Percentiles rank a stretch among this genome's conserved stretches.
These are phyloP conservation scores for Malus sylvestris DNA, from an alignment of 306 rosid genomes.

Conservation along the genomic window DNA sequence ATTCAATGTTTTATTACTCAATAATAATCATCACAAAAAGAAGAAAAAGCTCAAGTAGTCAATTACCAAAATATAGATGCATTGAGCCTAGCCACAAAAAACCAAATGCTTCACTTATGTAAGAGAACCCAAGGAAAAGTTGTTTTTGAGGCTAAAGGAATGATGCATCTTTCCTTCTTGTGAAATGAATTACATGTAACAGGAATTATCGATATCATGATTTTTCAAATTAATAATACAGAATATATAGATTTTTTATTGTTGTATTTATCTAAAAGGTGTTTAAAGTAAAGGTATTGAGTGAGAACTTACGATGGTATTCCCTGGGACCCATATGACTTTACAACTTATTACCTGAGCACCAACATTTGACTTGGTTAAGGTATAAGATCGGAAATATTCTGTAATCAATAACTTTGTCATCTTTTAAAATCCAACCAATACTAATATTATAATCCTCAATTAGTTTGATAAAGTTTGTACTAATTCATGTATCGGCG, in stretches of 20 bases:
- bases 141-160: background rate
- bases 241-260: too few relatives aligned
- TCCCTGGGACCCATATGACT: slow-evolving; percentile 19
- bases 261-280: background rate
- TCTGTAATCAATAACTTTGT: background rate
- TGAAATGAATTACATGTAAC: background rate
- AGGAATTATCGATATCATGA: too few relatives aligned
- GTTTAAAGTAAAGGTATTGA: background rate
- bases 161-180: background rate
- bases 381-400: background rate
- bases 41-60: background rate
- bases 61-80: slow-evolving; percentile 31
- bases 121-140: background rate
- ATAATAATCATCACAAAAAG: background rate
- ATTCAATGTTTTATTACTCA: background rate
- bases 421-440: background rate
- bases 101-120: background rate
- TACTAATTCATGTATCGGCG: background rate
- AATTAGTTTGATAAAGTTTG: background rate
- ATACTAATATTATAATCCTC: background rate
- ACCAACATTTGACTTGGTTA: slow-evolving; percentile 18
- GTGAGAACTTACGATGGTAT: background rate
- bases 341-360: slow-evolving; percentile 5
- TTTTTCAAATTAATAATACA: too few relatives aligned
- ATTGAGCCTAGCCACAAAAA: slow-evolving; percentile 38